Percentiles rank a stretch among this genome's conserved stretches.
Evolutionary conservation across 2,329 filamentous ascomycete species (phyloP).

Genomic region (Raffaelea arxii): DNA sequence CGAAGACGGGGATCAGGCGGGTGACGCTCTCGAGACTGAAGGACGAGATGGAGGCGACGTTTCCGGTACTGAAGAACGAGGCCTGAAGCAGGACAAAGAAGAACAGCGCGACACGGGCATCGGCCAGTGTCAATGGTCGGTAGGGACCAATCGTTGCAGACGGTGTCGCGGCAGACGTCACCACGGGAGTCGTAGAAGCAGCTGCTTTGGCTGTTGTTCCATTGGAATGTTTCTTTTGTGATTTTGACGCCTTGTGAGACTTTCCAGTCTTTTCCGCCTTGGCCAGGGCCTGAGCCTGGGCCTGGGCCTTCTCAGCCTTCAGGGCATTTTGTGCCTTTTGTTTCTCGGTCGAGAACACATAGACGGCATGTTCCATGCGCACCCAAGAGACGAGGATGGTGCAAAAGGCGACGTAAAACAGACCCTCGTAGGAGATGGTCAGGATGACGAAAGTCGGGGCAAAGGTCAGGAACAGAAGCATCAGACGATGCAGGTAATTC

Average conservation of each 20-base stretch:
- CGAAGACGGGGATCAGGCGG: conserved; percentile 83
- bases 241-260: too few relatives aligned
- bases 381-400: conserved; percentile 80
- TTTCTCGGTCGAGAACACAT: conserved; percentile 29
- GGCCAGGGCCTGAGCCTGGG: not conserved
- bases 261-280: conserved; percentile 1
- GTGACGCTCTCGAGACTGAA: conserved; percentile 88
- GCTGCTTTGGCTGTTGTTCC: not conserved
- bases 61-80: conserved; percentile 94
- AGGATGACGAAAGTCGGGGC: conserved; percentile 91
- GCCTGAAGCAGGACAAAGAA: conserved; percentile 93
- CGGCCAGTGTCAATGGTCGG: conserved; percentile 68
- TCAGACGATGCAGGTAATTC: conserved; percentile 82
- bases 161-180: not conserved
- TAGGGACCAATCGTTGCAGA: conserved; percentile 17
- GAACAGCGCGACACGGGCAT: conserved; percentile 82
- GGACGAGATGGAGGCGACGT: conserved; percentile 85
- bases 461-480: conserved; percentile 86
- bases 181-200: conserved; percentile 10
- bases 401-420: conserved; percentile 91
- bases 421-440: conserved; percentile 91
- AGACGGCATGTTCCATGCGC: conserved; percentile 74
- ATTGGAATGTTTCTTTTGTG: too few relatives aligned
- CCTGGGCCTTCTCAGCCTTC: not conserved
- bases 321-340: conserved; percentile 15